phyloP scores from a whole-genome alignment of 2,329 filamentous ascomycete genomes.

The Aspergillus melleus region DNA sequence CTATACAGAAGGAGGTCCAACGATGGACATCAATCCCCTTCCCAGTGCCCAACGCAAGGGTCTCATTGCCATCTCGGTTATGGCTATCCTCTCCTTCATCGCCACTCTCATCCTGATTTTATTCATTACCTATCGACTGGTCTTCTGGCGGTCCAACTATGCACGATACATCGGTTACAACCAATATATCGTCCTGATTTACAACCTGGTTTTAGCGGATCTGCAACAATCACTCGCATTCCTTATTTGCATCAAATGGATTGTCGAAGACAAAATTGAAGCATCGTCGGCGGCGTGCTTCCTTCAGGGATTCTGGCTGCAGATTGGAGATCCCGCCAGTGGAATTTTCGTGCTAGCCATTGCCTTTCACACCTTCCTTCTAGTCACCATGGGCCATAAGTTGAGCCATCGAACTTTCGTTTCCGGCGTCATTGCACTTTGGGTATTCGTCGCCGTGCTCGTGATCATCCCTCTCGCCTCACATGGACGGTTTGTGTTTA shows the following conservation, averaged over 20 bases:
- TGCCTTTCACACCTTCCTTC: constrained; percentile 54
- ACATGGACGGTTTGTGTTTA: constrained; percentile 46
- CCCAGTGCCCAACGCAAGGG: constrained; percentile 38
- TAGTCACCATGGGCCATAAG: constrained; percentile 50
- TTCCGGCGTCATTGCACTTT: constrained; percentile 44
- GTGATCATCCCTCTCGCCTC: constrained; percentile 49
- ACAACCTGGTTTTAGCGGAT: constrained; percentile 55
- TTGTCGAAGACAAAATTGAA: constrained; percentile 45
- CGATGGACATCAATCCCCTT: constrained; percentile 34
- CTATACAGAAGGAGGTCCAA: constrained; percentile 12
- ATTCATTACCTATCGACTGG: constrained; percentile 54
- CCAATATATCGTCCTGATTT: constrained; percentile 56
- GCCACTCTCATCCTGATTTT: constrained; percentile 45
- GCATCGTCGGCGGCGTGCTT: constrained; percentile 49
- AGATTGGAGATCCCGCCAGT: constrained; percentile 54
- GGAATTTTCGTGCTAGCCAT: constrained; percentile 57
- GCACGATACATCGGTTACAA: constrained; percentile 54
- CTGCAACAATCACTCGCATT: constrained; percentile 55
- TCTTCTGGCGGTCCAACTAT: constrained; percentile 52
- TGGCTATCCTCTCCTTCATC: constrained; percentile 50
- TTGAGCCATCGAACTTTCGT: constrained; percentile 49
- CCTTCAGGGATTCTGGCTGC: constrained; percentile 53
- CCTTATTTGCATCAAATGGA: constrained; percentile 51
- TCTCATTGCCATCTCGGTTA: constrained; percentile 48
- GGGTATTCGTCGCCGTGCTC: constrained; percentile 48